phyloP scores from a whole-genome alignment of 2,329 filamentous ascomycete genomes.

The Amauroascus verrucosus region DNA sequence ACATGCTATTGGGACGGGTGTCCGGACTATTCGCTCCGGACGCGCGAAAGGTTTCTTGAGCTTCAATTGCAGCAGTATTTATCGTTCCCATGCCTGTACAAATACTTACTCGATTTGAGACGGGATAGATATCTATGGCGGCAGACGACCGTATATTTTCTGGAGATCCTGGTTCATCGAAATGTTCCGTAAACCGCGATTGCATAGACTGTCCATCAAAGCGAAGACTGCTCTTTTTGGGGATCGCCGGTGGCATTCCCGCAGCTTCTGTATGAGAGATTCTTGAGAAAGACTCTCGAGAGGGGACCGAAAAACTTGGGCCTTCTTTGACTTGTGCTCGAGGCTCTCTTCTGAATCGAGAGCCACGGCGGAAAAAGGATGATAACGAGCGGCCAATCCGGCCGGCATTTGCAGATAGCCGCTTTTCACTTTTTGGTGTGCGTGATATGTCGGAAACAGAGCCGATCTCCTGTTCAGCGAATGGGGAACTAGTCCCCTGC shows the following conservation, averaged over 20 bases:
- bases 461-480: constrained; percentile 4
- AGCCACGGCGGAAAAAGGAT: constrained; percentile 64
- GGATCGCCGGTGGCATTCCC: constrained; percentile 25
- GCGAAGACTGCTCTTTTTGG: constrained; percentile 36
- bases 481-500: neutral
- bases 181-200: constrained; percentile 84
- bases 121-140: constrained; percentile 36
- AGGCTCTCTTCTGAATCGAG: constrained; percentile 5
- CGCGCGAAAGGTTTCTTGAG: constrained; percentile 28
- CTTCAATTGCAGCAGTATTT: constrained; percentile 21
- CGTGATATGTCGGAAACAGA: constrained; percentile 6
- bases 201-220: constrained; percentile 61
- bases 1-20: constrained; percentile 38
- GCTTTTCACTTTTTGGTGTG: constrained; percentile 1
- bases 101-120: constrained; percentile 10
- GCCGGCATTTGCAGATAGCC: constrained; percentile 20
- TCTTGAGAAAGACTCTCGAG: constrained; percentile 69
- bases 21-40: constrained; percentile 39
- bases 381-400: constrained; percentile 45
- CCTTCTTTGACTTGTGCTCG: constrained; percentile 1
- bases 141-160: constrained; percentile 69
- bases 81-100: constrained; percentile 8
- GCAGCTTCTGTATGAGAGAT: constrained; percentile 36
- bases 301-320: constrained; percentile 68
- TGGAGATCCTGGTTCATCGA: constrained; percentile 75